Evolutionary conservation across 176 grass and related monocot genomes (phyloP).

Genomic region (Oryza australiensis): DNA sequence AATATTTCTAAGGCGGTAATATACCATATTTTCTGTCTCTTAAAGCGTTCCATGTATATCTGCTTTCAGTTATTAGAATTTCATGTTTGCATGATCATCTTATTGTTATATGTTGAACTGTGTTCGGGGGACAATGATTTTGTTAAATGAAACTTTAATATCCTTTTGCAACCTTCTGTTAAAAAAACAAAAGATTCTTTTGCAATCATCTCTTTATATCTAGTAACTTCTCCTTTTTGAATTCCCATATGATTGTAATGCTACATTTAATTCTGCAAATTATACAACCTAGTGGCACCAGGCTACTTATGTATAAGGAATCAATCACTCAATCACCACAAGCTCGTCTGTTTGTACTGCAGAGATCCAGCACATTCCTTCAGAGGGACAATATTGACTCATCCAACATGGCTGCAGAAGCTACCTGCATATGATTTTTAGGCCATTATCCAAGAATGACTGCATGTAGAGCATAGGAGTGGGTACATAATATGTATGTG

Average conservation of each 20-base stretch:
- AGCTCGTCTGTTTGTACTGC: not conserved
- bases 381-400: not conserved
- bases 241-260: not conserved
- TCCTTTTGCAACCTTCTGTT: not conserved
- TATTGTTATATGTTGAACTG: not conserved
- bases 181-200: not conserved
- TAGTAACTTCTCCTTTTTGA: not conserved
- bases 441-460: conserved; percentile 14
- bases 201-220: not conserved
- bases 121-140: not conserved
- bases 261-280: not conserved
- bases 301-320: not conserved
- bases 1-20: conserved; percentile 63
- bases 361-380: not conserved
- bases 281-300: not conserved
- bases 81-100: not conserved
- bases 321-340: not conserved
- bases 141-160: not conserved
- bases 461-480: not conserved
- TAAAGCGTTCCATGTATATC: not conserved
- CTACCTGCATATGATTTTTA: not conserved
- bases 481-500: not conserved
- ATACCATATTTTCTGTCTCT: conserved; percentile 12
- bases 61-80: not conserved
- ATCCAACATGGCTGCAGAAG: conserved; percentile 3